Evolutionary conservation across 371 early-diverging fungal species (phyloP).

Genomic region (Mucor sp.): DNA sequence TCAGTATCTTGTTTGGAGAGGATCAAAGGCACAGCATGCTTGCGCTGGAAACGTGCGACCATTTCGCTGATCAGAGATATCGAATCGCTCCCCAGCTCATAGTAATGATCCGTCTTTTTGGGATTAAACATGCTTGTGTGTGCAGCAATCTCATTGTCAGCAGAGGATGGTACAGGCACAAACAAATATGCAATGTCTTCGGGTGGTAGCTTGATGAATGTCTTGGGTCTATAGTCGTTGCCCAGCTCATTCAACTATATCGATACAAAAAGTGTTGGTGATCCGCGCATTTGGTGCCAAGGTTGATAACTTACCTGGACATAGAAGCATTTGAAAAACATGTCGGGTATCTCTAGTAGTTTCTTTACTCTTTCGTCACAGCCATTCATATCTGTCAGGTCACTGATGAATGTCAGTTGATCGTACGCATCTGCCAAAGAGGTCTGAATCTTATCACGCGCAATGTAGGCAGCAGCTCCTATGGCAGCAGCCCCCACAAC

Average conservation of each 20-base stretch:
- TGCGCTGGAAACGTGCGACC: constrained; percentile 38
- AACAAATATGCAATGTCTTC: constrained; percentile 37
- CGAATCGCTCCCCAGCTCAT: constrained; percentile 52
- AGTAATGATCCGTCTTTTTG: constrained; percentile 48
- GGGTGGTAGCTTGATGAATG: constrained; percentile 54
- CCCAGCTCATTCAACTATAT: constrained; percentile 7
- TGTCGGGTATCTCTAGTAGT: constrained; percentile 36
- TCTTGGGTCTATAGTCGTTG: constrained; percentile 27
- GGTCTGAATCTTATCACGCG: constrained; percentile 36
- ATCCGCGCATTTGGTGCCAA: neutral
- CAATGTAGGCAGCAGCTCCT: constrained; percentile 50
- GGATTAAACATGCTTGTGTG: constrained; percentile 64
- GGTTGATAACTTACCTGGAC: constrained; percentile 35
- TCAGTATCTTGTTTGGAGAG: neutral
- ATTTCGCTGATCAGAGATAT: constrained; percentile 45
- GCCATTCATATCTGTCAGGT: constrained; percentile 37
- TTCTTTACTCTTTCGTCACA: constrained; percentile 40
- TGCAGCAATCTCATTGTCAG: constrained; percentile 47
- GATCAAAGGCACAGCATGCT: neutral
- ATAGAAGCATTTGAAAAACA: constrained; percentile 61
- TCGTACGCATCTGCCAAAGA: constrained; percentile 47
- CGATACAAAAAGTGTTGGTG: neutral
- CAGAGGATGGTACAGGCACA: constrained; percentile 30
- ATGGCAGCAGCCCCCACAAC: constrained; percentile 55
- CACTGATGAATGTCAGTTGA: constrained; percentile 57